Conservation (phyloP, 768 basidiomycete genomes). For the Rhizopogon vulgaris region DNA sequence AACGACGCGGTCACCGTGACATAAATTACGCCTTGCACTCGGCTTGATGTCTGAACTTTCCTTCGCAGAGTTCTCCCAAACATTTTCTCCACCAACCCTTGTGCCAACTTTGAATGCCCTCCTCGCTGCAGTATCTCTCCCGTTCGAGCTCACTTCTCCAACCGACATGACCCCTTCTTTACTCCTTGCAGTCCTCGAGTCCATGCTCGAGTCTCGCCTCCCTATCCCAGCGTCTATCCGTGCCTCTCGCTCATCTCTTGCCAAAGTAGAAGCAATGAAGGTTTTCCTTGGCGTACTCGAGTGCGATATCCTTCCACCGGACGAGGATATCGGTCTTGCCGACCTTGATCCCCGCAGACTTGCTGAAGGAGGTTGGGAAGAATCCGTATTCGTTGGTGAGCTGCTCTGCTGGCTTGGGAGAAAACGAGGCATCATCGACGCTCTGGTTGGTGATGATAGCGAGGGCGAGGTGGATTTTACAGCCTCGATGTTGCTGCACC, state of each 20-base stretch:
- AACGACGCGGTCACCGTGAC: too few relatives aligned
- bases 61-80: constrained; percentile 4
- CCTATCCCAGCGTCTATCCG: constrained; percentile 34
- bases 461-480: constrained; percentile 16
- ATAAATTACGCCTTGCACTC: too few relatives aligned
- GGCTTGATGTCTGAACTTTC: constrained; percentile 2
- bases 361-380: constrained; percentile 59
- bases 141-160: constrained; percentile 42
- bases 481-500: constrained; percentile 18
- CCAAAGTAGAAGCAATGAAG: constrained; percentile 62
- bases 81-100: constrained; percentile 8
- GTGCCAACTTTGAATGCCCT: constrained; percentile 38
- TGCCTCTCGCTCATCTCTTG: constrained; percentile 27
- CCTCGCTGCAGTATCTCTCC: constrained; percentile 37
- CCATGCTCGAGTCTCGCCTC: constrained; percentile 48
- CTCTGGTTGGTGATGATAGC: constrained; percentile 10
- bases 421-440: constrained; percentile 30
- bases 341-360: constrained; percentile 59
- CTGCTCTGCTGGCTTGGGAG: constrained; percentile 66
- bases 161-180: constrained; percentile 67
- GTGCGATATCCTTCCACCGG: constrained; percentile 50
- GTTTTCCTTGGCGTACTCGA: constrained; percentile 72
- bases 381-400: constrained; percentile 59
- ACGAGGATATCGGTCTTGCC: constrained; percentile 59
- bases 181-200: constrained; percentile 65